These are phyloP conservation scores for Cryptococcus sp. DNA, from an alignment of 1,284 basidiomycete genomes.

Conservation along the genomic window DNA sequence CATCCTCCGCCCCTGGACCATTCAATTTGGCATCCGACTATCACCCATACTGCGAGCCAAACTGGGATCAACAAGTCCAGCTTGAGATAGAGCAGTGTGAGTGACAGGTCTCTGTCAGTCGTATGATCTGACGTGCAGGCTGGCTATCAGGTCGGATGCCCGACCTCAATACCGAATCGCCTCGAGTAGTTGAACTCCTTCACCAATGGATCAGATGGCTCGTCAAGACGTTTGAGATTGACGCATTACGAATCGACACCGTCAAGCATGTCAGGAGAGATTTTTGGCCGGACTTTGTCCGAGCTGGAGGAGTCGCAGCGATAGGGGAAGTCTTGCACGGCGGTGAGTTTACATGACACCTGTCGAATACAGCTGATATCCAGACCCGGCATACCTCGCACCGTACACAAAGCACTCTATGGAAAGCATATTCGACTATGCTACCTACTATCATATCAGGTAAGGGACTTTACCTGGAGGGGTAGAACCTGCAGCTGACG, in stretches of 20 bases:
- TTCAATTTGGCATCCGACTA: constrained; percentile 43
- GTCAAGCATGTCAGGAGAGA: constrained; percentile 51
- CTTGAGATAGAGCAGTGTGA: constrained; percentile 47
- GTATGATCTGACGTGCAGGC: constrained; percentile 15
- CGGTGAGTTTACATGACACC: constrained; percentile 14
- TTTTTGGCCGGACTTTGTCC: constrained; percentile 50
- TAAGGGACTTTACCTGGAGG: constrained; percentile 21
- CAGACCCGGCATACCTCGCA: constrained; percentile 40
- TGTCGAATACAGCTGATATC: constrained; percentile 6
- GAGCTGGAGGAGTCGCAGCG: constrained; percentile 47
- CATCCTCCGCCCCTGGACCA: constrained; percentile 32
- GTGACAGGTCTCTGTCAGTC: constrained; percentile 6
- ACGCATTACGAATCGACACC: constrained; percentile 50
- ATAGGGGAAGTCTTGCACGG: constrained; percentile 50
- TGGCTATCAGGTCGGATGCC: constrained; percentile 48
- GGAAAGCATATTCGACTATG: constrained; percentile 55
- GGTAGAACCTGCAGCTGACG: background rate
- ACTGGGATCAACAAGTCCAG: constrained; percentile 45
- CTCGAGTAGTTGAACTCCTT: constrained; percentile 40
- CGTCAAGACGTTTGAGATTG: constrained; percentile 46
- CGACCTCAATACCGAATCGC: constrained; percentile 50
- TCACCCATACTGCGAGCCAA: constrained; percentile 47
- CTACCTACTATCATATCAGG: constrained; percentile 52
- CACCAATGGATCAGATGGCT: constrained; percentile 48
- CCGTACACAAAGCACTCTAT: constrained; percentile 48